phyloP scores from a whole-genome alignment of 495 filamentous ascomycete species.

The Patellaria atrata region DNA sequence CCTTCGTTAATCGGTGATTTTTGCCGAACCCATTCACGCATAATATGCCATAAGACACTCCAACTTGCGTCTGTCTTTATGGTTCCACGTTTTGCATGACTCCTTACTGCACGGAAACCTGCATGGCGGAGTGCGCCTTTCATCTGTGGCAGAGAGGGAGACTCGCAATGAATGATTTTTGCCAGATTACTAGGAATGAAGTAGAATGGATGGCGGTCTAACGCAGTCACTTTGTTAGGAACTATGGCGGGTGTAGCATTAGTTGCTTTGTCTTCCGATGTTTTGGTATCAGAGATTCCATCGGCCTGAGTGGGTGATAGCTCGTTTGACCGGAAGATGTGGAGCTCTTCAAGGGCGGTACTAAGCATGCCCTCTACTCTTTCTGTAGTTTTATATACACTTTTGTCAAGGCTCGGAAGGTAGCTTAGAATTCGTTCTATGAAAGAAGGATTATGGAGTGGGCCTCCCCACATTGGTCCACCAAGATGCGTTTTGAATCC shows the following conservation, averaged over 20 bases:
- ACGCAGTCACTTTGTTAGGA: conserved; percentile 24
- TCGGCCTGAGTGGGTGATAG: not conserved
- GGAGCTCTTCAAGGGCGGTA: conserved; percentile 63
- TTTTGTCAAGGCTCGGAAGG: conserved; percentile 43
- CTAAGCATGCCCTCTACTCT: conserved; percentile 86
- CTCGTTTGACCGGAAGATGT: conserved; percentile 14
- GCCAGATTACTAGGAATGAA: conserved; percentile 59
- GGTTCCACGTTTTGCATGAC: conserved; percentile 75
- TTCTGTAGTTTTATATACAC: conserved; percentile 59
- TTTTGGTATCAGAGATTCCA: conserved; percentile 10
- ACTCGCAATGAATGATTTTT: conserved; percentile 59
- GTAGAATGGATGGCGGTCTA: conserved; percentile 72
- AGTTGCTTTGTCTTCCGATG: too few species aligned
- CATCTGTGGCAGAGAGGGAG: conserved; percentile 54
- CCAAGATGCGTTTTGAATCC: conserved; percentile 71
- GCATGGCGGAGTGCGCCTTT: conserved; percentile 65
- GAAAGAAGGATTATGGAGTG: conserved; percentile 69
- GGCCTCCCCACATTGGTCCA: conserved; percentile 90
- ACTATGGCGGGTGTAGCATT: not conserved
- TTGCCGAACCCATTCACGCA: conserved; percentile 79
- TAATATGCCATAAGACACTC: conserved; percentile 80
- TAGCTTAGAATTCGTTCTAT: conserved; percentile 58
- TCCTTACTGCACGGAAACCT: conserved; percentile 68
- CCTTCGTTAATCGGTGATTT: conserved; percentile 56
- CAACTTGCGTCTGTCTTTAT: conserved; percentile 86